phyloP scores from a whole-genome alignment of 805 yeast species.

The Candida chauliodis region DNA sequence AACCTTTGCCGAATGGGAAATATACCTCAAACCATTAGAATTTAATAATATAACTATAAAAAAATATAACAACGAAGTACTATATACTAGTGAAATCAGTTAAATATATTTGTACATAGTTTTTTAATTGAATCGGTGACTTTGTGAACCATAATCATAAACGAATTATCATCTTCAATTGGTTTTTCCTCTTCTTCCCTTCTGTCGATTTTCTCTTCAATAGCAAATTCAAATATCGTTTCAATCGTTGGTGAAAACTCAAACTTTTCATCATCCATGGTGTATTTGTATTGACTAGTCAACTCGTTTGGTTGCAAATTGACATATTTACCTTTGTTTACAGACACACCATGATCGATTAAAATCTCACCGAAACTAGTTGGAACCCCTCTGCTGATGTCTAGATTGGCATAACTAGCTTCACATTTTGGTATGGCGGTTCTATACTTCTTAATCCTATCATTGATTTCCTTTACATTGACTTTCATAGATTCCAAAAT shows the following conservation, averaged over 20 bases:
- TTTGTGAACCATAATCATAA: constrained; percentile 7
- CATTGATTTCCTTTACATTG: constrained; percentile 21
- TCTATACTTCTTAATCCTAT: constrained; percentile 15
- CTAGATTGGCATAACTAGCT: constrained; percentile 29
- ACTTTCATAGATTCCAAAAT: constrained; percentile 22
- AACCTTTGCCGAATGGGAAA: constrained; percentile 16
- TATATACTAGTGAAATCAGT: constrained; percentile 5
- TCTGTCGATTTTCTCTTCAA: neutral
- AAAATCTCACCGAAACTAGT: constrained; percentile 37
- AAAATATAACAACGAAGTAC: constrained; percentile 3
- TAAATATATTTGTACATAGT: neutral
- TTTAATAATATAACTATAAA: constrained; percentile 7
- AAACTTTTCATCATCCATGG: constrained; percentile 10
- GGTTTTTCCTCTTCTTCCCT: constrained; percentile 3
- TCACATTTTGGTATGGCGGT: constrained; percentile 29
- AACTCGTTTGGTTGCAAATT: constrained; percentile 42
- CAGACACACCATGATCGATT: constrained; percentile 48
- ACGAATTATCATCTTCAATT: no score
- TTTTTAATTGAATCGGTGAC: constrained; percentile 10
- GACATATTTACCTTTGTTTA: constrained; percentile 48
- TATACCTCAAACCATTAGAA: constrained; percentile 17
- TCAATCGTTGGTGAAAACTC: constrained; percentile 5
- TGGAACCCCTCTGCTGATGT: constrained; percentile 45
- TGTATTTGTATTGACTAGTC: constrained; percentile 39
- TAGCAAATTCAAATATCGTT: constrained; percentile 3